phyloP scores from a whole-genome alignment of 2,329 filamentous ascomycete genomes.

The Nemania diffusa region DNA sequence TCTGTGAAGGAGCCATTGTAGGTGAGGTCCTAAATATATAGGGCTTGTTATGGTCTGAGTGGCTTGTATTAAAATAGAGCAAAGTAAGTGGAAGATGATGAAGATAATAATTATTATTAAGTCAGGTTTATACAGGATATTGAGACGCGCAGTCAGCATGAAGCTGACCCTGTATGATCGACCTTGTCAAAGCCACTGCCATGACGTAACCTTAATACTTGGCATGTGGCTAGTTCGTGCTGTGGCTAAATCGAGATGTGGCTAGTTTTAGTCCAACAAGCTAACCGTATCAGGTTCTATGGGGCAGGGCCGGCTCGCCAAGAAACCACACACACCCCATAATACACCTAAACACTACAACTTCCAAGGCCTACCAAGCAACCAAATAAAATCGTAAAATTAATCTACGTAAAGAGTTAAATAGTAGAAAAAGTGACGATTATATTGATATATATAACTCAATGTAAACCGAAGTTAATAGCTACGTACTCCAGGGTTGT shows the following conservation, averaged over 20 bases:
- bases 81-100: not conserved
- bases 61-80: not conserved
- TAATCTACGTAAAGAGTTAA: too few species aligned
- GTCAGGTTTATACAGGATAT: not conserved
- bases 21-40: not conserved
- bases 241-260: not conserved
- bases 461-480: too few species aligned
- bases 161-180: not conserved
- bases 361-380: too few species aligned
- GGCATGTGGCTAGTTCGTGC: not conserved
- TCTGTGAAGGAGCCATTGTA: conserved; percentile 33
- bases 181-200: conserved; percentile 11
- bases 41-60: too few species aligned
- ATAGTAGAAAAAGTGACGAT: too few species aligned
- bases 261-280: not conserved
- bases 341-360: too few species aligned
- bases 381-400: too few species aligned
- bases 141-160: conserved; percentile 8
- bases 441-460: too few species aligned
- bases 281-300: too few species aligned
- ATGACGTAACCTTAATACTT: conserved; percentile 10
- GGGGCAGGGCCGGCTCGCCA: too few species aligned
- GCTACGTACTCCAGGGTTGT: too few species aligned
- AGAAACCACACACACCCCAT: too few species aligned
- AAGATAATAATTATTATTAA: conserved; percentile 7